phyloP scores from a whole-genome alignment of 2,329 filamentous ascomycete genomes.

The Aspergillus floridensis region DNA sequence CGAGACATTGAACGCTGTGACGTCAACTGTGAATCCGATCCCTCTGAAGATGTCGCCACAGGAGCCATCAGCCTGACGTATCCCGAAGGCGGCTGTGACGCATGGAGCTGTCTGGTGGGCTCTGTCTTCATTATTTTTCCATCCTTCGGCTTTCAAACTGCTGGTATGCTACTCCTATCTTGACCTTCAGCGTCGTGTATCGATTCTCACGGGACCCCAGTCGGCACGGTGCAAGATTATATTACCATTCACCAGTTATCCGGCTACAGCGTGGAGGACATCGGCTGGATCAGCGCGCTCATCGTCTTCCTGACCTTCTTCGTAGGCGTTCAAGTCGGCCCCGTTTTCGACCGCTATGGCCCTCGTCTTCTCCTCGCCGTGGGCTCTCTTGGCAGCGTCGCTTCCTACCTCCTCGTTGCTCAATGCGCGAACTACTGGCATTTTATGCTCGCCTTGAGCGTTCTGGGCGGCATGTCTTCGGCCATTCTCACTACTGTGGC shows the following conservation, averaged over 20 bases:
- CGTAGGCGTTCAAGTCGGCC: slow-evolving; percentile 50
- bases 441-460: slow-evolving; percentile 42
- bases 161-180: slow-evolving; percentile 14
- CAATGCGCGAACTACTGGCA: slow-evolving; percentile 51
- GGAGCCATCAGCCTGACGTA: slow-evolving; percentile 17
- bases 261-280: slow-evolving; percentile 42
- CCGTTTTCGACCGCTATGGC: slow-evolving; percentile 34
- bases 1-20: no score
- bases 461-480: slow-evolving; percentile 36
- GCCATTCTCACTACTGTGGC: slow-evolving; percentile 39
- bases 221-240: slow-evolving; percentile 52
- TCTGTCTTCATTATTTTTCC: slow-evolving; percentile 39
- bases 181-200: no score
- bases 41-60: background rate
- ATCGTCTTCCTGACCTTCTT: slow-evolving; percentile 47
- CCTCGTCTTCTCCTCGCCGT: slow-evolving; percentile 41
- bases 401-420: slow-evolving; percentile 47
- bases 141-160: slow-evolving; percentile 49
- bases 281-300: slow-evolving; percentile 52
- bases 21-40: no score
- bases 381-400: slow-evolving; percentile 39
- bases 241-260: slow-evolving; percentile 47
- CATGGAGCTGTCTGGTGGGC: slow-evolving; percentile 36
- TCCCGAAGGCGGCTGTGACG: slow-evolving; percentile 33
- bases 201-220: slow-evolving; percentile 11